Percentiles rank a stretch among this genome's conserved stretches.
phyloP scores from a whole-genome alignment of 208 protist genomes.

The Wallacemonas sp. region DNA sequence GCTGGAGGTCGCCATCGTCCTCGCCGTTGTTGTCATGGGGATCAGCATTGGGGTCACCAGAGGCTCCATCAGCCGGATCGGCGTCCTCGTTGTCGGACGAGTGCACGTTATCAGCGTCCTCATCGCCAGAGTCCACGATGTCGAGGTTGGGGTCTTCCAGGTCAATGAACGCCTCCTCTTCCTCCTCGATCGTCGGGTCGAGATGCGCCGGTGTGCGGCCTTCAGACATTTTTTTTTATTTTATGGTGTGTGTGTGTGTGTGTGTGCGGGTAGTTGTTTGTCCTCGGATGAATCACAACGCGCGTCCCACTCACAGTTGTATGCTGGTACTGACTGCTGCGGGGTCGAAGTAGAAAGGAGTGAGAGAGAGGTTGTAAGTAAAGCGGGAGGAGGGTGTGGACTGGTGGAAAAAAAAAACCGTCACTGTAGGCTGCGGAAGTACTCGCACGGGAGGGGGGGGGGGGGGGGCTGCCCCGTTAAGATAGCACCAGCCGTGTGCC shows the following conservation, averaged over 20 bases:
- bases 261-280: too few species aligned
- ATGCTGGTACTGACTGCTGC: too few species aligned
- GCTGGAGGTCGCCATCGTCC: constrained; percentile 18
- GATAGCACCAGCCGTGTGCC: too few species aligned
- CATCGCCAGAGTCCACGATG: constrained; percentile 62
- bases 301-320: too few species aligned
- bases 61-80: constrained; percentile 15
- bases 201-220: constrained; percentile 25
- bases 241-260: neutral
- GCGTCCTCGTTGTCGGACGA: constrained; percentile 26
- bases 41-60: neutral
- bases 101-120: constrained; percentile 28
- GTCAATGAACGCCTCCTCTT: constrained; percentile 79
- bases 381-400: too few species aligned
- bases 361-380: too few species aligned
- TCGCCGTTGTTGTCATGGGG: constrained; percentile 3
- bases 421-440: too few species aligned
- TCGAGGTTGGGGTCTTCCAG: constrained; percentile 85
- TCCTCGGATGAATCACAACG: too few species aligned
- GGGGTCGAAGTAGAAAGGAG: too few species aligned
- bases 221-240: constrained; percentile 20
- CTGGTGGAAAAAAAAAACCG: too few species aligned
- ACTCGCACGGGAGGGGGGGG: too few species aligned
- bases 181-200: constrained; percentile 47
- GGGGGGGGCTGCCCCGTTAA: too few species aligned